Percentiles rank a stretch among this genome's conserved stretches.
Evolutionary conservation across 768 basidiomycete species (phyloP).

Genomic region (Russula dissimulans): DNA sequence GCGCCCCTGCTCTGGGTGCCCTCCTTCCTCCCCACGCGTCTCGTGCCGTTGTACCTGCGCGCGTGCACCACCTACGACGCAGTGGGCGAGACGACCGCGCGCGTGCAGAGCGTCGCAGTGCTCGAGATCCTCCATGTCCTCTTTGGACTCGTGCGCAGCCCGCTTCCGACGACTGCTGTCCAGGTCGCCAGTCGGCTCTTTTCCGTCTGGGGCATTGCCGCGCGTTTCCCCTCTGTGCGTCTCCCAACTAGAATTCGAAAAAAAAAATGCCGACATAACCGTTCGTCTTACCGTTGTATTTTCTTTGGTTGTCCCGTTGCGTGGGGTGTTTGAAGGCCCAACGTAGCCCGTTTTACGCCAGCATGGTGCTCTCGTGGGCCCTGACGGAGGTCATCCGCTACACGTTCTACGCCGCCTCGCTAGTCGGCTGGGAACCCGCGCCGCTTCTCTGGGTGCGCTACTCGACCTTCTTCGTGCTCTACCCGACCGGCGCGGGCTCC

Average conservation of each 20-base stretch:
- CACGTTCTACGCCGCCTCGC: constrained; percentile 66
- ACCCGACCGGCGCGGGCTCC: constrained; percentile 84
- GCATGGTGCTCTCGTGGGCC: constrained; percentile 92
- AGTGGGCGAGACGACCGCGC: constrained; percentile 50
- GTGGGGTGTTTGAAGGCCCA: constrained; percentile 38
- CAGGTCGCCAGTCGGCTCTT: constrained; percentile 79
- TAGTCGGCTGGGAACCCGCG: constrained; percentile 44
- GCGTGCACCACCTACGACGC: constrained; percentile 50
- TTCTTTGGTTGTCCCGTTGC: too few relatives aligned
- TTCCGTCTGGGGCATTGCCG: constrained; percentile 77
- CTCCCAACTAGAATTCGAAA: neutral
- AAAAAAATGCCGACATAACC: neutral
- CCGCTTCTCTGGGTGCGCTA: constrained; percentile 69
- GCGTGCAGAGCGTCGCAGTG: constrained; percentile 76
- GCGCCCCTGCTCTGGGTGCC: constrained; percentile 23
- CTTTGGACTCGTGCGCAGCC: constrained; percentile 71
- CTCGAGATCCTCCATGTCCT: constrained; percentile 80
- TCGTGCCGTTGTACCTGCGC: constrained; percentile 40
- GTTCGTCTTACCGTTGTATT: too few relatives aligned
- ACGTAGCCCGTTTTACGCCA: constrained; percentile 69
- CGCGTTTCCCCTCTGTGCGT: constrained; percentile 53
- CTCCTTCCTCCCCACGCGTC: constrained; percentile 30
- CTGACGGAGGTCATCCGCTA: constrained; percentile 89
- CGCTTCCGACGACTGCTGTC: constrained; percentile 60
- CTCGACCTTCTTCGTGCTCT: constrained; percentile 89